Evolutionary conservation across 2,329 filamentous ascomycete genomes (phyloP), one percentile per base, ranked within the genome.

Genomic region (Zymoseptoria brevis): DNA sequence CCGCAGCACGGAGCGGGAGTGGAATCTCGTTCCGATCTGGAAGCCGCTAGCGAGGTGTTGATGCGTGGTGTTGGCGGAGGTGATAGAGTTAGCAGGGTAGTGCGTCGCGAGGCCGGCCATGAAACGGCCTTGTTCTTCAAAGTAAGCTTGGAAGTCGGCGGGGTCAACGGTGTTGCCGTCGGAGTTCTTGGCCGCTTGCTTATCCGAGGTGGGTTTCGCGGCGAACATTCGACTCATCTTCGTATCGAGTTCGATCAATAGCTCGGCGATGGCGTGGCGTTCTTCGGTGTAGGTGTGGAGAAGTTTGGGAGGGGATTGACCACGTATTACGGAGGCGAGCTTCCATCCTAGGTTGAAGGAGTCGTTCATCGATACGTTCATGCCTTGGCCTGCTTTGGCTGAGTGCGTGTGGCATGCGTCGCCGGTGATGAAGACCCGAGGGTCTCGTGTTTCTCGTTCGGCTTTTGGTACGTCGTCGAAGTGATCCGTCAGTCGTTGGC

Each of bases 301-400:
- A 16, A 83, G 63, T 8, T 62, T 64, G 11, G 67, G 60, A 11
- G 68, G 63, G 2, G 67, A 60, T 8, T 56, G 59, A 16, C 66
- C 67, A 13, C 64, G 79, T 21, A 82, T 69, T 0, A 81, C 80
- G 26, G 76, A 68, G 0, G 62, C 62, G 1, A 84, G 69, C 66
- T 84, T 84, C 81, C 82, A 84, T 26, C 79, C 80, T 0, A 84
- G 74, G 63, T 84, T 84, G 71, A 77, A 83, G 4, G 77, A 74
- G 69, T 89, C 87, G 65, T 87, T 85, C 82, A 89, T 87, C 29
- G 79, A 82, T 1, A 87, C 82, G 64, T 89, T 89, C 85, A 89
- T 88, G 11, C 87, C 86, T 67, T 88, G 85, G 1, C 87, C 87
- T 30, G 87, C 87, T 77, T 76, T 65, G 22, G 66, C 58, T 53